Conservation (phyloP, 108 stramenopile genomes). For the Seminavis robusta region DNA sequence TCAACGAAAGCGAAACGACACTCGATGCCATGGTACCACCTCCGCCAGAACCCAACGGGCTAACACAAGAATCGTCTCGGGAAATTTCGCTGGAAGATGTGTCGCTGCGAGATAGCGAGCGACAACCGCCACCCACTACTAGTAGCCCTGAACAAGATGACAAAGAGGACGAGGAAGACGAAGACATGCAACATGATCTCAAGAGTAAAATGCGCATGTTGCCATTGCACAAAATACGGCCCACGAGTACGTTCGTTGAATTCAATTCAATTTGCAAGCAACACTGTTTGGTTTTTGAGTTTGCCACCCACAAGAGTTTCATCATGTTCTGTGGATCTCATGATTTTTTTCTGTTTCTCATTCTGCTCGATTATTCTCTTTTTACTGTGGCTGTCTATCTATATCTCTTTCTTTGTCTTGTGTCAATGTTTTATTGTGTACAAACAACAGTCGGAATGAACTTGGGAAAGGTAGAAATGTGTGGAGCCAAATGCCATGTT, state of each 20-base stretch:
- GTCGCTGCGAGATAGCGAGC: not conserved
- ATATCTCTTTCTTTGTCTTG: not conserved
- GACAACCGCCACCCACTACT: not conserved
- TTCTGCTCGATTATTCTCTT: not conserved
- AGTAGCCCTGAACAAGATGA: not conserved
- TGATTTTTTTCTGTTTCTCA: not conserved
- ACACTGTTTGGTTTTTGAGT: too few relatives aligned
- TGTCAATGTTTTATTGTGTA: not conserved
- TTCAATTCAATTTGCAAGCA: too few relatives aligned
- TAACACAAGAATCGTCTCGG: conserved; percentile 1
- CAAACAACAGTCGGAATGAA: conserved; percentile 70
- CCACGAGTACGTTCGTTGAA: conserved; percentile 69
- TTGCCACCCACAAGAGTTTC: too few relatives aligned
- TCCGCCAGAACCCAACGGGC: not conserved
- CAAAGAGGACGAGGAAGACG: conserved; percentile 1
- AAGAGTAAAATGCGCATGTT: conserved; percentile 62
- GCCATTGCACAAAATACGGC: conserved; percentile 64
- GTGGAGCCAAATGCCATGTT: conserved; percentile 60
- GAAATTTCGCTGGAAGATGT: not conserved
- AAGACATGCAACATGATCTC: conserved; percentile 23
- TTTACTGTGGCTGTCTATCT: not conserved
- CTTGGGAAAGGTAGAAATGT: conserved; percentile 64
- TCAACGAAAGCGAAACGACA: conserved; percentile 11
- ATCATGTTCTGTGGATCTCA: too few relatives aligned
- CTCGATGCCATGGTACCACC: not conserved